Conservation (phyloP, 352 stramenopile genomes). For the Pythium dissotocum region DNA sequence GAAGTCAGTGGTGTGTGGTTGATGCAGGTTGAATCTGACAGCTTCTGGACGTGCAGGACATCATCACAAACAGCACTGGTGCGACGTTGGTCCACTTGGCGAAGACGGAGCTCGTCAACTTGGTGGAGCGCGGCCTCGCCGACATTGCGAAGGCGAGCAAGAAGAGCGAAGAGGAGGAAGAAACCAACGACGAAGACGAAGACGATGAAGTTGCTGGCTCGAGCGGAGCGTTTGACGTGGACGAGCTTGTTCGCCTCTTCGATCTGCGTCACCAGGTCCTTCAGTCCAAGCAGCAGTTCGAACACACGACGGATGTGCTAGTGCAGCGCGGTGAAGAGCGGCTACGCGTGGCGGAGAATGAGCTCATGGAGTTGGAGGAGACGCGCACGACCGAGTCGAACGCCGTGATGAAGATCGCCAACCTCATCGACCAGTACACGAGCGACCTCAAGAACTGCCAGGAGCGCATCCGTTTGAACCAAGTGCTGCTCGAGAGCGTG, state of each 20-base stretch:
- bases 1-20: not conserved
- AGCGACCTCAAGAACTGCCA: constrained; percentile 53
- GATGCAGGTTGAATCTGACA: not conserved
- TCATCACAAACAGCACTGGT: constrained; percentile 74
- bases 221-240: constrained; percentile 52
- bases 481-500: constrained; percentile 66
- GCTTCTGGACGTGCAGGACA: constrained; percentile 19
- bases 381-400: constrained; percentile 39
- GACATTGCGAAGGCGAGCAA: constrained; percentile 45
- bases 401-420: constrained; percentile 49
- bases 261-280: constrained; percentile 77
- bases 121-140: constrained; percentile 57
- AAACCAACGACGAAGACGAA: constrained; percentile 25
- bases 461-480: constrained; percentile 52
- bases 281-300: constrained; percentile 64
- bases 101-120: constrained; percentile 65
- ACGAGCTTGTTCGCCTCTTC: constrained; percentile 69
- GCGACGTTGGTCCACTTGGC: constrained; percentile 73
- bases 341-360: constrained; percentile 47
- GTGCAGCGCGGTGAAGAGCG: constrained; percentile 58
- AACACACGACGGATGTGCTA: constrained; percentile 54
- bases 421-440: constrained; percentile 57
- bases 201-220: constrained; percentile 7
- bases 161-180: constrained; percentile 27
- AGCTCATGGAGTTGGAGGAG: constrained; percentile 67